Evolutionary conservation across 371 early-diverging fungal species (phyloP), one percentile per base, ranked within the genome.

Genomic region (Saksenaea oblongispora): DNA sequence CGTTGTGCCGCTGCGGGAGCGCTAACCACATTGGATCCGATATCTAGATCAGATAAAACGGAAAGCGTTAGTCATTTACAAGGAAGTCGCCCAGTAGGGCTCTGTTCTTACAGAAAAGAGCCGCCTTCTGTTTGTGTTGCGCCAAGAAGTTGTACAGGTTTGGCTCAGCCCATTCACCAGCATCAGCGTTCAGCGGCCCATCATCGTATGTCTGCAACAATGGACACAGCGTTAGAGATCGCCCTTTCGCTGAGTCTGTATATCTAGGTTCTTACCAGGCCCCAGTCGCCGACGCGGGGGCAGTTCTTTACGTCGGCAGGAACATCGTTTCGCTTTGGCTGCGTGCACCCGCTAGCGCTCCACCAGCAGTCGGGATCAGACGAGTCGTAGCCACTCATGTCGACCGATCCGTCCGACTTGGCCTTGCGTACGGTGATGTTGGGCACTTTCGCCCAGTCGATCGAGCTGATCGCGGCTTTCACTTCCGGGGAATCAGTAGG

Each of bases 11-110:
- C 79, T 36, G 70, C 74, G 47, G 82, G 82, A 58, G 58, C 75
- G 9, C 74, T 77, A 0, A 65, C 67, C 18, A 82, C 79, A 59
- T 82, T 82, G 54, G 76, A 75, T 54, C 82, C 82, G 61, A 82
- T 82, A 53, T 77, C 51, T 47, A 7, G 8, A 9, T 41, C 42
- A 41, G 17, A 15, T 5, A 41, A 41, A 8, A 37, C 3, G 0
- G 42, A 17, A 8, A 13, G 9, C 42, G 18, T n/a, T 14, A 41
- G 42, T 39, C 11, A n/a, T 11, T 2, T 14, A 3, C 11, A 39
- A n/a, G 10, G n/a, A 14, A 39, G n/a, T 11, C 36, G 13, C 13
- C 36, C 11, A 22, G 44, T 7, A 44, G 17, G 18, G 44, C n/a
- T n/a, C n/a, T 14, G 44, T 7, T 7, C 51, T 47, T 59, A 39